Evolutionary conservation across 225 moss, liverwort and hornwort genomes (phyloP).

Genomic region (Physcomitrellopsis africana): DNA sequence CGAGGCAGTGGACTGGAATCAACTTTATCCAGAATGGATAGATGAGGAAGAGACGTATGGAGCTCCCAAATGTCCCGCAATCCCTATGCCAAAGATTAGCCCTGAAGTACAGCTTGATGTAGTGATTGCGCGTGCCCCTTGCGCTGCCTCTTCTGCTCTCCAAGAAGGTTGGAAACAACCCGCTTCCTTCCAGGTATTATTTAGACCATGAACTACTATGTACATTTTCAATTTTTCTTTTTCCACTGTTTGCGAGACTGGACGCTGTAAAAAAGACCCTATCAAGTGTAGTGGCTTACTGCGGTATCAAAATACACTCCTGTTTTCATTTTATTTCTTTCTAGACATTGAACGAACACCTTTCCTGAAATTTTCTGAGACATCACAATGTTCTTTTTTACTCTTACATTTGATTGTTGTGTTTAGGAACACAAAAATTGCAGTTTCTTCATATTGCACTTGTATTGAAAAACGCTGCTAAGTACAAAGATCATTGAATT

Average conservation of each 20-base stretch:
- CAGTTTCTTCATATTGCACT: neutral
- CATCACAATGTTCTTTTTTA: neutral
- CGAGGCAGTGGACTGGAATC: conserved; percentile 55
- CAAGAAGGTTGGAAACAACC: conserved; percentile 35
- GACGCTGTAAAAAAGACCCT: neutral
- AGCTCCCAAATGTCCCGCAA: conserved; percentile 50
- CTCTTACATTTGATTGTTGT: neutral
- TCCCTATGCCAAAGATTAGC: conserved; percentile 56
- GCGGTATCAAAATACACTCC: neutral
- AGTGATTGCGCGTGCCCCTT: conserved; percentile 59
- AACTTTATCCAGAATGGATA: conserved; percentile 78
- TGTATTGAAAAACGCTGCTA: conserved; percentile 2
- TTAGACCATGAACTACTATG: neutral
- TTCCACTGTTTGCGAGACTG: neutral
- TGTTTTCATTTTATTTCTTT: neutral
- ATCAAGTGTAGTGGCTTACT: conserved; percentile 12
- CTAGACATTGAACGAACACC: neutral
- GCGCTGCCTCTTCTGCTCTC: conserved; percentile 30
- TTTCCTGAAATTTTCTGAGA: neutral
- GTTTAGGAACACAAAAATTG: conserved; percentile 1
- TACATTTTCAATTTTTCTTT: neutral
- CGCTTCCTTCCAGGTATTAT: conserved; percentile 44
- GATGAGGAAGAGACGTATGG: conserved; percentile 52
- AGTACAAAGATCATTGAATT: conserved; percentile 3
- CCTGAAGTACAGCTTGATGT: conserved; percentile 47